Conservation (phyloP, 1,139 yeast genomes). For the Diutina pseudorugosa region DNA sequence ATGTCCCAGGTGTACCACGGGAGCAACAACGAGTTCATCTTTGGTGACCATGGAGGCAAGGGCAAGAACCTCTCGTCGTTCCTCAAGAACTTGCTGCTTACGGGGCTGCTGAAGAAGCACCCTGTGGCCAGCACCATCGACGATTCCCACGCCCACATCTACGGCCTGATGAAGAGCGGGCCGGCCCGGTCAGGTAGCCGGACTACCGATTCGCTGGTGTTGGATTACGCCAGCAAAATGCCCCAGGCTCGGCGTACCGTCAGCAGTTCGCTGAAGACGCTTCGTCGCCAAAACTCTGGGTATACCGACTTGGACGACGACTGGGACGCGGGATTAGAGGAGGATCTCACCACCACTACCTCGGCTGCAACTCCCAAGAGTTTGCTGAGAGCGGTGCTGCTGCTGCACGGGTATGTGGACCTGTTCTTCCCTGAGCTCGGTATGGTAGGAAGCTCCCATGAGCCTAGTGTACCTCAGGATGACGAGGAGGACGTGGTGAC, state of each 20-base stretch:
- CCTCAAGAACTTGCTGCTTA: constrained; percentile 35
- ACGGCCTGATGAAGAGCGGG: constrained; percentile 18
- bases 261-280: background rate
- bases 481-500: constrained; percentile 21
- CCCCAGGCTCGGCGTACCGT: background rate
- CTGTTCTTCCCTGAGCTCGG: constrained; percentile 3
- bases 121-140: constrained; percentile 10
- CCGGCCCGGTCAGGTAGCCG: background rate
- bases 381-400: background rate
- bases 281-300: constrained; percentile 6
- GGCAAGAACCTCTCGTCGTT: constrained; percentile 53
- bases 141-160: constrained; percentile 26
- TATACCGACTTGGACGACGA: constrained; percentile 73
- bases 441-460: background rate
- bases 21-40: constrained; percentile 44
- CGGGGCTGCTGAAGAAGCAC: constrained; percentile 11
- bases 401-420: background rate
- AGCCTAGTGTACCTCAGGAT: background rate
- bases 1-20: constrained; percentile 47
- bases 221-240: background rate
- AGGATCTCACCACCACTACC: constrained; percentile 9
- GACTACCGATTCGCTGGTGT: background rate
- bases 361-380: background rate
- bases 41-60: constrained; percentile 57
- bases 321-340: constrained; percentile 83